phyloP scores from a whole-genome alignment of 495 filamentous ascomycete genomes.

The Hypoxylon subgilvum region DNA sequence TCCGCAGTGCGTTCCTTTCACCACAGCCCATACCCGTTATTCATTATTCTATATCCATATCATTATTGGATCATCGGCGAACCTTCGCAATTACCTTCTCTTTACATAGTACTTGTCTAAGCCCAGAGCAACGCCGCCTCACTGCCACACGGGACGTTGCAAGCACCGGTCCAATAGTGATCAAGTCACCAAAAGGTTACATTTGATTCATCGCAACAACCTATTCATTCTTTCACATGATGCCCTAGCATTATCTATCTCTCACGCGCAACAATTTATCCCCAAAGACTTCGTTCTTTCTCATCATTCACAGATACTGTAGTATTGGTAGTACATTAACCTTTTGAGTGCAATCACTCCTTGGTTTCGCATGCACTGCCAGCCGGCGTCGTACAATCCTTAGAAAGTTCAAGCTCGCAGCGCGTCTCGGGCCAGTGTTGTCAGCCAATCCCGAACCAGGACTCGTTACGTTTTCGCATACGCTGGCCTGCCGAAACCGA shows the following conservation, averaged over 20 bases:
- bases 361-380: conserved; percentile 9
- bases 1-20: conserved; percentile 27
- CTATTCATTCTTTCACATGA: conserved; percentile 12
- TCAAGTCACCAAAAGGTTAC: background rate
- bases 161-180: conserved; percentile 1
- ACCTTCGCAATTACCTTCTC: conserved; percentile 17
- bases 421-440: conserved; percentile 26
- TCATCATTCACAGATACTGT: conserved; percentile 1
- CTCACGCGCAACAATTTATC: too few relatives aligned
- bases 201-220: conserved; percentile 3
- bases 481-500: conserved; percentile 40
- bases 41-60: conserved; percentile 9
- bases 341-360: conserved; percentile 4
- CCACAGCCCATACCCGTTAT: conserved; percentile 6
- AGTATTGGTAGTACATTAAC: conserved; percentile 2
- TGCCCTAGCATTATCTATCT: conserved; percentile 12
- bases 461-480: conserved; percentile 27
- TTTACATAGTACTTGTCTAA: conserved; percentile 12
- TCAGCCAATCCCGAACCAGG: conserved; percentile 33
- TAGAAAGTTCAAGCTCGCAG: conserved; percentile 14
- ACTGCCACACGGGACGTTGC: conserved; percentile 19
- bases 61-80: conserved; percentile 14
- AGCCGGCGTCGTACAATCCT: conserved; percentile 7
- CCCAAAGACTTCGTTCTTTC: too few relatives aligned
- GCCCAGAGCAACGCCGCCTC: conserved; percentile 1